Base-by-base conservation (phyloP, 2,329 filamentous ascomycete species). In the Aureobasidium sp. region DNA sequence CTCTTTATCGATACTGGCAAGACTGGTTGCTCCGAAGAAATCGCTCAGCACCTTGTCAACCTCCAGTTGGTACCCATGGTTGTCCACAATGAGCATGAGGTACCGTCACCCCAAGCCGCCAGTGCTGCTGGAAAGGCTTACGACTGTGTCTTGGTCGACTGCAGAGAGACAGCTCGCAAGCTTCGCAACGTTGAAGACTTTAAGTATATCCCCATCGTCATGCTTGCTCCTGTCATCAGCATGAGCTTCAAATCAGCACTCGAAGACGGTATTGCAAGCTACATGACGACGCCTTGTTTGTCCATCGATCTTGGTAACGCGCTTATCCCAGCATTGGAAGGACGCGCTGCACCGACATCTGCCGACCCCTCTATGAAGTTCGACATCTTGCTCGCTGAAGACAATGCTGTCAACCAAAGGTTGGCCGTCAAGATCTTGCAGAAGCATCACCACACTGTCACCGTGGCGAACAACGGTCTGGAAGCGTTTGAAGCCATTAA, bases 351-450 rank as follows among this genome's bases (percentile, higher is more conserved):
- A 13, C 93, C 93, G 1, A 90, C 91, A 13, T 86, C 96, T 57
- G 91, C 92, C 2, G 93, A 97, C 72, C 94, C 96, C 73, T 95
- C 92, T 13, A 92, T 92, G 72, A 96, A 92, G 0, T 96, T 97
- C 75, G 91, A 96, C 74, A 96, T 99, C 69, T 80, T 99, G 41
- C 82, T 97, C 64, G 94, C 93, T 12, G 94, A 99, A 76, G 94
- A 99, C 77, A 99, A 99, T 73, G 88, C 92, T 17, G 93, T 99
- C 72, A 99, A 99, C 74, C 94, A 99, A 76, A 87, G 92, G 69
- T 80, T 97, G 57, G 94, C 94, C 0, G 92, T 97, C 69, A 96
- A 96, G 81, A 97, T 97, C 67, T 81, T 99, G 34, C 91, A 97
- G 76, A 97, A 97, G 76, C 96, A 97, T 75, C 92, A 97, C 71